These are phyloP conservation scores for Blepharisma japonicum DNA, from an alignment of 73 alveolate genomes.

Conservation along the genomic window DNA sequence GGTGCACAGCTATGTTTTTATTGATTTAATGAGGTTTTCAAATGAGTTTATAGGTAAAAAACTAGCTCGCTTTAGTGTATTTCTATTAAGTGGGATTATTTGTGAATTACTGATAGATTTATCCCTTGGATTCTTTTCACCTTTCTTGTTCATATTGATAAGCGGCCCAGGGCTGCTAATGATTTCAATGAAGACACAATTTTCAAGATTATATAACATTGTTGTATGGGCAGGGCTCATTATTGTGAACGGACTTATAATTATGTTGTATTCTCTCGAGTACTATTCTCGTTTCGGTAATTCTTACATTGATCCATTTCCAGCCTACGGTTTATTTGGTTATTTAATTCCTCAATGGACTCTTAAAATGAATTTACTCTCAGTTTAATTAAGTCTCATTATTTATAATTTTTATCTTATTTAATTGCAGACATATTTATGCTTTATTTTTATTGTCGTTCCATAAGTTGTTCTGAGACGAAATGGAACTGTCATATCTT, in stretches of 20 bases:
- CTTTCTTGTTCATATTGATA: conserved; percentile 67
- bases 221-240: conserved; percentile 8
- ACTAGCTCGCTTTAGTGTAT: conserved; percentile 51
- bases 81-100: conserved; percentile 66
- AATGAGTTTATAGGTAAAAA: conserved; percentile 52
- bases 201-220: background rate
- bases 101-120: conserved; percentile 78
- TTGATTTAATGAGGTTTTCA: conserved; percentile 66
- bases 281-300: background rate
- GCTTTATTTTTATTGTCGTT: too few species aligned
- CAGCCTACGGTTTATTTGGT: too few species aligned
- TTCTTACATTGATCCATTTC: too few species aligned
- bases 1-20: conserved; percentile 71
- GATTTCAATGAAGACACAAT: conserved; percentile 33
- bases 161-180: conserved; percentile 88
- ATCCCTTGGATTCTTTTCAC: conserved; percentile 80
- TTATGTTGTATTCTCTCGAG: background rate
- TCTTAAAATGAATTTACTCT: too few species aligned
- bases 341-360: too few species aligned
- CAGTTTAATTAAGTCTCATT: too few species aligned
- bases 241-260: background rate
- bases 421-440: too few species aligned
- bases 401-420: too few species aligned
- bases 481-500: too few species aligned
- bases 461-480: too few species aligned